Percentiles rank a stretch among this genome's conserved stretches.
Conservation (phyloP, 2,329 filamentous ascomycete species). For the Parastagonospora nodorum region DNA sequence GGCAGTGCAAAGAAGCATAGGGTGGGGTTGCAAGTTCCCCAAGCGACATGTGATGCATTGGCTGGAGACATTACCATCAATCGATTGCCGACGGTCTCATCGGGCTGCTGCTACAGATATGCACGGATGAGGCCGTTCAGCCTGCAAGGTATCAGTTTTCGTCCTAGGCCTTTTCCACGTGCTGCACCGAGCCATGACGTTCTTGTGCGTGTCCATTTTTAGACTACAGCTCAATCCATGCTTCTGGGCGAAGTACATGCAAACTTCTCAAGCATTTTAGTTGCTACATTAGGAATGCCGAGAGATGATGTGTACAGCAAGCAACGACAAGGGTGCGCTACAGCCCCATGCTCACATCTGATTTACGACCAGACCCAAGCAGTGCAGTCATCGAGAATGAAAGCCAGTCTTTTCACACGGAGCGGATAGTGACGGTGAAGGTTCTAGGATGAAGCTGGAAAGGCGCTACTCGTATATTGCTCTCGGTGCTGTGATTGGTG, state of each 20-base stretch:
- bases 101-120: constrained; percentile 4
- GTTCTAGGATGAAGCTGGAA: neutral
- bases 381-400: neutral
- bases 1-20: too few relatives aligned
- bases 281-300: too few relatives aligned
- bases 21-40: too few relatives aligned
- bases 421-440: neutral
- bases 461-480: neutral
- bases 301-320: too few relatives aligned
- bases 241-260: too few relatives aligned
- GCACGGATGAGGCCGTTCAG: neutral
- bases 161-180: neutral
- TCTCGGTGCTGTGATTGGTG: constrained; percentile 2
- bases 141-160: neutral
- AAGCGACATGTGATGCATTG: too few relatives aligned
- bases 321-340: too few relatives aligned
- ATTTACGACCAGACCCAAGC: neutral
- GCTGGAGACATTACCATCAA: neutral
- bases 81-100: neutral
- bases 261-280: too few relatives aligned
- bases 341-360: neutral
- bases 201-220: neutral
- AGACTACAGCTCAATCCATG: too few relatives aligned
- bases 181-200: neutral
- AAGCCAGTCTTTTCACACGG: neutral